Evolutionary conservation across 148 eudicot genomes (phyloP).

Genomic region (Rhododendron ferrugineum): DNA sequence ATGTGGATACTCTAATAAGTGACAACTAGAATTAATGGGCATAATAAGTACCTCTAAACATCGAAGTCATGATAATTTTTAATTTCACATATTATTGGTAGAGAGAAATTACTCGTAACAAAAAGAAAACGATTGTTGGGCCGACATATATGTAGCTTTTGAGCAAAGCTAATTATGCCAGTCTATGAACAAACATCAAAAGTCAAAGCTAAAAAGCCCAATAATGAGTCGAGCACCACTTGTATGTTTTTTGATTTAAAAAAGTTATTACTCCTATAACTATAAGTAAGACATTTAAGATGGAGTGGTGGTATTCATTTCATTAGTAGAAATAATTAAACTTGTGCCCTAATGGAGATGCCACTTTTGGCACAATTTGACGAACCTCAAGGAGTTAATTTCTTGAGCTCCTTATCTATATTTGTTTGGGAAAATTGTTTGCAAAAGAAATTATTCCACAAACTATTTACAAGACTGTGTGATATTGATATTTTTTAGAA

Average conservation of each 20-base stretch:
- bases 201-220: conserved; percentile 19
- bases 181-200: conserved; percentile 8
- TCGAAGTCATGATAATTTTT: neutral
- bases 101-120: neutral
- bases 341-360: no score
- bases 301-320: neutral
- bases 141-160: conserved; percentile 21
- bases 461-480: neutral
- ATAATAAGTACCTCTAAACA: neutral
- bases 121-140: conserved; percentile 11
- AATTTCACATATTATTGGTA: neutral
- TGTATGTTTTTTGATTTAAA: neutral
- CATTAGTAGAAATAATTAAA: no score
- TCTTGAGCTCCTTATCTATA: neutral
- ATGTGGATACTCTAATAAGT: neutral
- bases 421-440: no score
- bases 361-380: neutral
- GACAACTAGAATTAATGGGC: neutral
- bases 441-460: neutral
- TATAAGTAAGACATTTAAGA: neutral
- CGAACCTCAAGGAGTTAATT: neutral
- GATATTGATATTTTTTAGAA: neutral
- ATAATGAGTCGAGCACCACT: conserved; percentile 19
- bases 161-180: conserved; percentile 28
- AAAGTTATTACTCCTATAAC: no score